Base-by-base conservation (phyloP, 768 basidiomycete species). In the Phanerochaete sordida region DNA sequence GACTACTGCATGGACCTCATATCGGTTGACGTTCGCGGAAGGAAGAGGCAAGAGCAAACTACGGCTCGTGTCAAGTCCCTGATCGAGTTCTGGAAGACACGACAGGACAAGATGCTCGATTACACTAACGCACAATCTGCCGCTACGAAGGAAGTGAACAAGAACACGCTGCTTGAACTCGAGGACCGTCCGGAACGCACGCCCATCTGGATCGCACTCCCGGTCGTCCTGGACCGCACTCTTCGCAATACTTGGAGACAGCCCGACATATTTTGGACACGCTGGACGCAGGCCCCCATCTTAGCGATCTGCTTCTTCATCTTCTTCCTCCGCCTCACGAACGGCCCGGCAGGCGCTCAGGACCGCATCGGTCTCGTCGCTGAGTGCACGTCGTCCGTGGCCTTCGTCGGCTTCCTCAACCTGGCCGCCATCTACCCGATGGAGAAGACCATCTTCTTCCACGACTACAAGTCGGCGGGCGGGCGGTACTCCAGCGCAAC, bases 401-500 rank as follows among this genome's bases (percentile, higher is more conserved):
- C 73, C 8, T 78, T 76, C 59, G 70, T 76, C 49, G 76, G 76
- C 23, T 56, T 71, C 56, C 62, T 72, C 11, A 64, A 65, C 47
- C 62, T 66, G 16, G 65, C 65, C 37, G 67, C 77, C 7, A 71
- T 79, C 60, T 81, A 75, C 65, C 79, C 79, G 0, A 68, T 68
- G 23, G 80, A 81, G 51, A 70, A 73, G 49, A 70, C 76, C 27
- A 62, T 78, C 4, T 81, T 76, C 65, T 70, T 76, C 58, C 75
- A 80, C 65, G 80, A 80, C 62, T 74, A 70, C 51, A 65, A 68
- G 19, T 73, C 72, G 23, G 73, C 71, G 15, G 79, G 76, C 0
- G 65, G 71, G 15, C 45, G 59, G 4, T 79, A 81, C 59, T 74
- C 72, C 0, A 64, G 73, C 1, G 66, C 72, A 5, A 75, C 79